Percentiles rank a stretch among this genome's conserved stretches.
These are phyloP conservation scores for Vigna trinervia DNA, from an alignment of 306 rosid genomes.

Conservation along the genomic window DNA sequence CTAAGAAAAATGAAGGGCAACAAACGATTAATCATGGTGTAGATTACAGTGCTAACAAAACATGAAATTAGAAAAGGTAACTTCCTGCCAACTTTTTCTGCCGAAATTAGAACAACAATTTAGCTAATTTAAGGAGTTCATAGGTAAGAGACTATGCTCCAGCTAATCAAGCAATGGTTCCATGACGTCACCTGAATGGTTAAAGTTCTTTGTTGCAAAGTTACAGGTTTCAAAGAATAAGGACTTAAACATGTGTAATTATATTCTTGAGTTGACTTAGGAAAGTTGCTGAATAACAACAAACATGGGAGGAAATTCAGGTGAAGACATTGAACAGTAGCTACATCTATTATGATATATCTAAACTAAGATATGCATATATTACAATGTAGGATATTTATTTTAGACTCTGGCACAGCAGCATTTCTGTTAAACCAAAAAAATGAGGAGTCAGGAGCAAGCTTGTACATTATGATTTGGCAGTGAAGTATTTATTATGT, in stretches of 20 bases:
- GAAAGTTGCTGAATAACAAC: slow-evolving; percentile 16
- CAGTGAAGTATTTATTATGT: not conserved
- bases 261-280: not conserved
- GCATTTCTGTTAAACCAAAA: not conserved
- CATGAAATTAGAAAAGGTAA: not conserved
- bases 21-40: not conserved
- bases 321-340: not conserved
- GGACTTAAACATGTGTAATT: not conserved
- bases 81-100: not conserved
- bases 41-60: not conserved
- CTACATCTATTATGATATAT: not conserved
- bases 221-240: not conserved
- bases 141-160: not conserved
- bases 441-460: not conserved
- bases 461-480: not conserved
- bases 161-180: not conserved
- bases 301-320: not conserved
- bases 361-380: not conserved
- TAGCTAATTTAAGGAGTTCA: slow-evolving; percentile 2
- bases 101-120: not conserved
- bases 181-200: too few relatives aligned
- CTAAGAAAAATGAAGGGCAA: slow-evolving; percentile 48
- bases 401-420: not conserved
- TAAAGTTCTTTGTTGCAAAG: too few relatives aligned
- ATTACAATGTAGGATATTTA: not conserved